Conservation (phyloP, 1,284 basidiomycete genomes). For the Sphaerobolus stellatus region DNA sequence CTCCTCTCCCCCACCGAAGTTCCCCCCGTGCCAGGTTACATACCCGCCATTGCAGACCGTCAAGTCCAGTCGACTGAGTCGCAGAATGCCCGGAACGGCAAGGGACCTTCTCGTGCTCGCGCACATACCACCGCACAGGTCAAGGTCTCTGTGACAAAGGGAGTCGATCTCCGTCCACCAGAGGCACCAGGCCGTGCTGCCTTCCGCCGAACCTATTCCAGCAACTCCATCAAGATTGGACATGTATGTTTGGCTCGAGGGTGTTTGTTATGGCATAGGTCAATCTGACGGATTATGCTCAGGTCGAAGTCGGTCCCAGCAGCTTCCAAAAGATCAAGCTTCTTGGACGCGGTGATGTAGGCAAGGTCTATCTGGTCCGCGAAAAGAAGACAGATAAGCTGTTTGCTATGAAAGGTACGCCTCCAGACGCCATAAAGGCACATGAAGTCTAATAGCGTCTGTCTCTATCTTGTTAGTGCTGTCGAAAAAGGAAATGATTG, state of each 20-base stretch:
- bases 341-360: slow-evolving; percentile 94
- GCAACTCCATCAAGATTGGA: slow-evolving; percentile 95
- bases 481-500: slow-evolving; percentile 98
- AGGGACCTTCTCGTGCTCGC: background rate
- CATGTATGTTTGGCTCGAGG: slow-evolving; percentile 53
- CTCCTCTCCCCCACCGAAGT: slow-evolving; percentile 67
- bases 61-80: slow-evolving; percentile 5
- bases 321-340: slow-evolving; percentile 95
- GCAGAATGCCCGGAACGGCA: background rate
- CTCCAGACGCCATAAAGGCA: slow-evolving; percentile 21
- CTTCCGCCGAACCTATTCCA: slow-evolving; percentile 93
- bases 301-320: slow-evolving; percentile 88
- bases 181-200: slow-evolving; percentile 58
- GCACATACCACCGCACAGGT: slow-evolving; percentile 11
- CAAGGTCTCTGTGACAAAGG: background rate
- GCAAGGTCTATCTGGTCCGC: slow-evolving; percentile 91
- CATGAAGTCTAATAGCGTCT: slow-evolving; percentile 3
- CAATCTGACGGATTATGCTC: slow-evolving; percentile 15
- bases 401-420: slow-evolving; percentile 92
- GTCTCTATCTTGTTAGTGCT: slow-evolving; percentile 56
- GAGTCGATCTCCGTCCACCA: background rate
- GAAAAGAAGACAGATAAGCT: slow-evolving; percentile 94
- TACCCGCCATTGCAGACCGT: slow-evolving; percentile 13
- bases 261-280: background rate
- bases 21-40: slow-evolving; percentile 19